A percentile compares a stretch with the other conserved stretches of the same genome.
Evolutionary conservation across 2,329 filamentous ascomycete genomes (phyloP).

Genomic region (Setomelanomma holmii): DNA sequence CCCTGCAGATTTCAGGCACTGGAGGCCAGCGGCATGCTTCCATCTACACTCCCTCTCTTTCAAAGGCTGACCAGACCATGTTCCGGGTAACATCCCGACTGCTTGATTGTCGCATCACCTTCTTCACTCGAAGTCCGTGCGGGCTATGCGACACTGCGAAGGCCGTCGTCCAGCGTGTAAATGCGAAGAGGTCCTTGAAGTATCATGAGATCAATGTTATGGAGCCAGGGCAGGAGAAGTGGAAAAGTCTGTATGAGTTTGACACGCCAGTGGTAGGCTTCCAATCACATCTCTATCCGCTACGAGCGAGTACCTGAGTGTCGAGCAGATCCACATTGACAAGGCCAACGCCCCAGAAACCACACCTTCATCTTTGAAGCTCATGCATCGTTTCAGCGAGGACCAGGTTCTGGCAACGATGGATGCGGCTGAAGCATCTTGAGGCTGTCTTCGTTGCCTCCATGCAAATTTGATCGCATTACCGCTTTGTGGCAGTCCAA

Average conservation of each 20-base stretch:
- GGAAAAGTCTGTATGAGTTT: conserved; percentile 79
- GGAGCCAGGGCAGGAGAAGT: conserved; percentile 66
- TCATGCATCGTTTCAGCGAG: conserved; percentile 79
- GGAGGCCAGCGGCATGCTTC: too few relatives aligned
- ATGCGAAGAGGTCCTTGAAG: conserved; percentile 70
- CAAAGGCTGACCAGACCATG: conserved; percentile 29
- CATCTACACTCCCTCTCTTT: neutral
- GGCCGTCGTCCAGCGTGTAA: conserved; percentile 71
- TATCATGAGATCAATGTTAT: conserved; percentile 76
- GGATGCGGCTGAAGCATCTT: conserved; percentile 58
- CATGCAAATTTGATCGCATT: too few relatives aligned
- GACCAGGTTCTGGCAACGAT: conserved; percentile 73
- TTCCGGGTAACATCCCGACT: conserved; percentile 43
- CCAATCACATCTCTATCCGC: conserved; percentile 1
- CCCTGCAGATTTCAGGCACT: too few relatives aligned
- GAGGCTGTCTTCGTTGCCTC: neutral
- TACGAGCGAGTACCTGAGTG: conserved; percentile 29
- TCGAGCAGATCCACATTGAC: conserved; percentile 66
- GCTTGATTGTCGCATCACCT: conserved; percentile 66
- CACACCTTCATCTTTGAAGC: conserved; percentile 67
- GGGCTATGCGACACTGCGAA: conserved; percentile 74
- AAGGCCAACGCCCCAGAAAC: conserved; percentile 58
- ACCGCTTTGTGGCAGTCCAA: too few relatives aligned
- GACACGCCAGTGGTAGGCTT: conserved; percentile 76
- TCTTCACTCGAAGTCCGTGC: conserved; percentile 77